Evolutionary conservation across 2,329 filamentous ascomycete species (phyloP).

Genomic region (Fusarium hostae): DNA sequence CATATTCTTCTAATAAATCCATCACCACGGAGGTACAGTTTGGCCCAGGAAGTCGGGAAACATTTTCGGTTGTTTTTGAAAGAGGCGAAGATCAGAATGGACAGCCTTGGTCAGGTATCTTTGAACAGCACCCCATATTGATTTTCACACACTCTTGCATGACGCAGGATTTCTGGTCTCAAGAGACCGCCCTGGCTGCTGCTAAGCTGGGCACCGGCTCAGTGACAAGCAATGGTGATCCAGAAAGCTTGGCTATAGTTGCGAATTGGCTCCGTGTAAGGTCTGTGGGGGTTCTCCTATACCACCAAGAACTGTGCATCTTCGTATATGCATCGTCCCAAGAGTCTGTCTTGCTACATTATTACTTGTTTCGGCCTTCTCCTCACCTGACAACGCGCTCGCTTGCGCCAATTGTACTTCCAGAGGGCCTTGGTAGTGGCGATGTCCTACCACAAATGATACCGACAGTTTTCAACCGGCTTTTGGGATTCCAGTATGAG

Average conservation of each 20-base stretch:
- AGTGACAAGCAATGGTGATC: slow-evolving; percentile 22
- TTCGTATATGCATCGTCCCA: slow-evolving; percentile 52
- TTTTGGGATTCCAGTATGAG: slow-evolving; percentile 50
- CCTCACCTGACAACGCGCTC: slow-evolving; percentile 29
- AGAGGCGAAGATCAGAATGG: not conserved
- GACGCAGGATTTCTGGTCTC: slow-evolving; percentile 47
- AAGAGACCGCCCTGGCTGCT: slow-evolving; percentile 10
- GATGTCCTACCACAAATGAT: slow-evolving; percentile 30
- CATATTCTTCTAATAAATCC: not conserved
- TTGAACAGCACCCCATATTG: slow-evolving; percentile 42
- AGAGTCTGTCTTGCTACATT: slow-evolving; percentile 43
- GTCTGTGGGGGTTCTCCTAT: slow-evolving; percentile 51
- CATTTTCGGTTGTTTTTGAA: slow-evolving; percentile 29
- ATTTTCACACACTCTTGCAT: slow-evolving; percentile 51
- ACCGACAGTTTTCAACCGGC: slow-evolving; percentile 41
- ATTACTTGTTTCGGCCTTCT: slow-evolving; percentile 52
- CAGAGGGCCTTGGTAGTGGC: not conserved
- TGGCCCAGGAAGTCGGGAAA: slow-evolving; percentile 13
- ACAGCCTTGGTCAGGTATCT: slow-evolving; percentile 42
- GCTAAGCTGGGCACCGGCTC: slow-evolving; percentile 38
- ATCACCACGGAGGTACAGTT: slow-evolving; percentile 34
- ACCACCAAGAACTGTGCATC: slow-evolving; percentile 49
- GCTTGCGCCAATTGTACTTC: slow-evolving; percentile 42
- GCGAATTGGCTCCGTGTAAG: slow-evolving; percentile 50
- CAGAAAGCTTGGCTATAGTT: slow-evolving; percentile 42